Evolutionary conservation across 2,329 filamentous ascomycete genomes (phyloP), one percentile per base, ranked within the genome.

Genomic region (Talaromyces pinophilus): DNA sequence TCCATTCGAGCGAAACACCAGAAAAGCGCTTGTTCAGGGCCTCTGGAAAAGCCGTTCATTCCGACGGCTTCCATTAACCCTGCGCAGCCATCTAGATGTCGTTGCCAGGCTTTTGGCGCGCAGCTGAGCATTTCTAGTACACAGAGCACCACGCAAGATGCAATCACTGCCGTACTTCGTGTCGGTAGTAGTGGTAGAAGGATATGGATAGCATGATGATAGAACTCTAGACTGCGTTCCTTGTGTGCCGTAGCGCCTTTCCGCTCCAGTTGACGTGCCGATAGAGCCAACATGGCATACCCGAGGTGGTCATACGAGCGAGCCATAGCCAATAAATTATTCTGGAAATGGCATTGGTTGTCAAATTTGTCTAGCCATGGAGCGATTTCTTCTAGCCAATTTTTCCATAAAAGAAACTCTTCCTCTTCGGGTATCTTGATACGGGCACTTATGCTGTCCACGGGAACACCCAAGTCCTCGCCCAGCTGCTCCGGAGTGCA

Each of bases 1-100:
- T 87, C 81, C 84, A 87, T 87, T 54, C 85, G 78, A 0, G 83
- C 84, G 70, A 85, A 87, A 69, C 84, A 86, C 84, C 85, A 87
- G 69, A 87, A 87, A 0, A 87, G 77, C 0, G 84, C 84, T 69
- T 85, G 83, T 6, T 83, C 73, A n/a, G 86, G 71, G 0, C 84
- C 85, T 1, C 83, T 82, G 5, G 79, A 78, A 2, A 84, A 79
- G 0, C 85, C 85, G 40, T 83, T 80, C 5, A 87, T 82, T 1
- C 79, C 80, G 63, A 83, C 81, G 1, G 82, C 80, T 66, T 82
- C 80, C 25, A 87, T 82, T 1, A 87, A 72, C 1, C 82, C 80
- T 1, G 85, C 84, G 67, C 84, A 86, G 0, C 85, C 85, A 62
- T 87, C 85, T 3, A 87, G 72, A 72, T 87, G 85, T 1, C 83